Evolutionary conservation across 805 yeast species (phyloP), one percentile per base, ranked within the genome.

Genomic region (Maudiozyma pseudohumilis): DNA sequence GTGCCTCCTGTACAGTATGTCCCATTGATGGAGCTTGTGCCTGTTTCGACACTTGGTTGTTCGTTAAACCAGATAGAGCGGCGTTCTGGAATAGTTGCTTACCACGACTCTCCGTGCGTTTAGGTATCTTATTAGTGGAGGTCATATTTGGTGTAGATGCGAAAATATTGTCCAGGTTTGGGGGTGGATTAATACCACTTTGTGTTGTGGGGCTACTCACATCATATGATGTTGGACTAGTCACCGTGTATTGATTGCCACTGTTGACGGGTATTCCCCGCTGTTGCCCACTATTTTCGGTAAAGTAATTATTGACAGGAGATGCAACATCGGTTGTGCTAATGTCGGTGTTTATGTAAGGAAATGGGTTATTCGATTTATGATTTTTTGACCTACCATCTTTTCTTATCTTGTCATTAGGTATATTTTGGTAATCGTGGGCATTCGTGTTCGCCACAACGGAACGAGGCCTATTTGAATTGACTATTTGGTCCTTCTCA

Each of bases 301-400:
- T 11, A 29, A 29, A 29, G 21, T 18, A 29, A 29, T 29, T 29
- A 5, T n/a, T 29, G 6, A 17, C n/a, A 11, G 23, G 1, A 2
- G 10, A 8, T 6, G 18, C 32, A 19, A 21, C 22, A 15, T 26
- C 17, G 33, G 35, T 24, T 36, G 36, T 6, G 43, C 42, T 15
- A 32, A 25, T 39, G 50, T 50, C 34, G 22, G 25, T 13, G 8
- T 31, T 34, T 2, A 34, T 15, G 32, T 42, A 50, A 9, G 62
- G 63, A 33, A 59, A 59, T 17, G 63, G 63, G 39, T 59, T 59
- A 36, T 48, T 55, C 5, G 58, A 49, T 40, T 55, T 53, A 43
- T 59, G 59, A 3, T 17, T 8, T n/a, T 31, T 31, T n/a, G n/a
- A n/a, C n/a, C n/a, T n/a, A 21, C 23, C n/a, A 19, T 19, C n/a